Evolutionary conservation across 2,329 filamentous ascomycete species (phyloP).

Genomic region (Orbilia javanica): DNA sequence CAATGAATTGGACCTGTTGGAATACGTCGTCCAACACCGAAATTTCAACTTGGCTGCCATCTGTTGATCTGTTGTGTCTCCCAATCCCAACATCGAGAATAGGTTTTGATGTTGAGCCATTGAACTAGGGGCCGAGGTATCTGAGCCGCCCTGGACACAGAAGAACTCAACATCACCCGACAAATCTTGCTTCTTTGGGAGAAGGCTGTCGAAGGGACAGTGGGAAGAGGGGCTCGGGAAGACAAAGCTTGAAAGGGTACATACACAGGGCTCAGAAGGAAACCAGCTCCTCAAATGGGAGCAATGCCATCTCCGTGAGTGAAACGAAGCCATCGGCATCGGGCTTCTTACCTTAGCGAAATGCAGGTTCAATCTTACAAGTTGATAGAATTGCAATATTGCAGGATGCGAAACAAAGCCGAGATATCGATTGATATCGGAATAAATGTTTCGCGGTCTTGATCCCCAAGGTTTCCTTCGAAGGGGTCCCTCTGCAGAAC

Average conservation of each 20-base stretch:
- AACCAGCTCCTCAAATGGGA: neutral
- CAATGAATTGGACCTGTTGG: neutral
- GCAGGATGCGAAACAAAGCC: constrained; percentile 56
- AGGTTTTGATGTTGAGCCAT: constrained; percentile 8
- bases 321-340: constrained; percentile 44
- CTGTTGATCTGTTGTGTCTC: neutral
- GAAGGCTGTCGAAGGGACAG: neutral
- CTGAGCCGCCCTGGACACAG: neutral
- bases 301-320: constrained; percentile 6
- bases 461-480: constrained; percentile 20
- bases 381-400: constrained; percentile 17
- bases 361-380: constrained; percentile 49
- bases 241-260: no score
- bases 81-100: constrained; percentile 1
- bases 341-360: constrained; percentile 31
- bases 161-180: neutral
- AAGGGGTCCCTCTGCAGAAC: constrained; percentile 32
- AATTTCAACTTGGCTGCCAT: neutral
- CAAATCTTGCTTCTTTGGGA: constrained; percentile 3
- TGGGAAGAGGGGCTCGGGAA: neutral
- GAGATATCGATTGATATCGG: constrained; percentile 54
- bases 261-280: no score
- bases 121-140: neutral
- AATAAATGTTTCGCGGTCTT: constrained; percentile 36
- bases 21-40: constrained; percentile 1